Base-by-base conservation (phyloP, 805 yeast species). In the Tetrapisispora namnaoensis region DNA sequence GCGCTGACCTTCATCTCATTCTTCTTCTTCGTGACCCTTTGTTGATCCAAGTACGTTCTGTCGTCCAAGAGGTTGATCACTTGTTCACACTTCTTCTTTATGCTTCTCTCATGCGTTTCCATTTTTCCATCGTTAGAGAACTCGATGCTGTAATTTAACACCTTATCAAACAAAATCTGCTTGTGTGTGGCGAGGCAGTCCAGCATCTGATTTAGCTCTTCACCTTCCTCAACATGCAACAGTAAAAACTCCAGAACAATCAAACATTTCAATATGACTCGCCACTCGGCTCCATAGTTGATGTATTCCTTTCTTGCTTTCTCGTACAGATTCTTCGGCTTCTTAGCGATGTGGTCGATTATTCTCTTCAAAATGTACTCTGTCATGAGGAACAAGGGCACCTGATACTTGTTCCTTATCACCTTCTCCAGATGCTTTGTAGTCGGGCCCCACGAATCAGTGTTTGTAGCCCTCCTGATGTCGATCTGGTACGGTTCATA, bases 371-470 rank as follows among this genome's bases (percentile, higher is more conserved):
- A 50, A n/a, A 64, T 62, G 46, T 66, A 70, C 54, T 59, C 72
- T n/a, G 60, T 60, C 54, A 58, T 62, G 51, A 56, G 50, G 41
- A 53, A 67, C 52, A 55, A 50, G n/a, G 61, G 68, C 9, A 55
- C 69, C 50, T 53, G 64, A 41, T 55, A 57, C 49, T 61, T 53
- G 46, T 60, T 57, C 42, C 60, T 56, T 50, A 58, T 36, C 11
- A 69, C 65, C 47, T 69, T 70, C 35, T 61, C 60, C 53, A 72
- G 56, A 52, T 75, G 75, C 42, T 67, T 64, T 9, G 72, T 63
- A 0, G 77, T 70, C 6, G 80, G 80, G 2, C 80, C 80, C 80
- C 80, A 75, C 2, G 72, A 57, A 54, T 75, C 80, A 4, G 77
- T 75, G 46, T 73, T 75, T 16, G 79, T 75, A 7, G 77, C 71